Percentiles rank a stretch among this genome's conserved stretches.
These are phyloP conservation scores for Fusarium nanum DNA, from an alignment of 2,329 filamentous ascomycete species.

Conservation along the genomic window DNA sequence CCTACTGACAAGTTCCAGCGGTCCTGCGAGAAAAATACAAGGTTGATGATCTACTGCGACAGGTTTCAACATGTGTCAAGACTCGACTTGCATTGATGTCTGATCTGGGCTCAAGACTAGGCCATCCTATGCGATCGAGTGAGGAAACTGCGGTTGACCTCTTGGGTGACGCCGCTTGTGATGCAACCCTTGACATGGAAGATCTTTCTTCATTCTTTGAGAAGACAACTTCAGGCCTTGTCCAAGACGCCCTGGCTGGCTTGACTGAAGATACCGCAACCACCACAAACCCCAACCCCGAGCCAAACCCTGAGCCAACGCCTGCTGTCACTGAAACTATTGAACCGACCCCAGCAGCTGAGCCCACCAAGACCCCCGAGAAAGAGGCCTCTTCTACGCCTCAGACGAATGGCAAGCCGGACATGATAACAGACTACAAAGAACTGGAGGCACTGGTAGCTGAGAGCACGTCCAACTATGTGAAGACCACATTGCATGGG, in stretches of 20 bases:
- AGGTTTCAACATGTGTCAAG: slow-evolving; percentile 50
- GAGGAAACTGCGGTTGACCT: slow-evolving; percentile 45
- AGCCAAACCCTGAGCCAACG: slow-evolving; percentile 39
- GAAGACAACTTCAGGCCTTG: slow-evolving; percentile 55
- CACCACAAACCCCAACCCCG: not conserved
- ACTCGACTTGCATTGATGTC: slow-evolving; percentile 50
- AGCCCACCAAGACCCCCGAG: slow-evolving; percentile 43
- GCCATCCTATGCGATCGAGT: slow-evolving; percentile 50
- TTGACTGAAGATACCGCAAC: slow-evolving; percentile 47
- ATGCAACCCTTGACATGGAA: slow-evolving; percentile 54
- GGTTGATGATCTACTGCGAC: slow-evolving; percentile 54
- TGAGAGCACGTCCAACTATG: slow-evolving; percentile 59
- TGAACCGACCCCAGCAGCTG: slow-evolving; percentile 30
- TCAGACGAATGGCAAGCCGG: slow-evolving; percentile 49
- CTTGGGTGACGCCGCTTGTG: slow-evolving; percentile 45
- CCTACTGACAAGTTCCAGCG: slow-evolving; percentile 37
- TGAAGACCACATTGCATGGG: slow-evolving; percentile 57
- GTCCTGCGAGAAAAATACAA: slow-evolving; percentile 55
- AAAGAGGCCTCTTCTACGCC: slow-evolving; percentile 40
- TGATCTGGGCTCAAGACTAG: slow-evolving; percentile 52
- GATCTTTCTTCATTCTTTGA: slow-evolving; percentile 58
- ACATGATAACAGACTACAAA: slow-evolving; percentile 55
- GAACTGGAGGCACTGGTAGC: slow-evolving; percentile 58
- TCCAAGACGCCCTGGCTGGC: slow-evolving; percentile 55
- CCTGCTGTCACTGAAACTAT: slow-evolving; percentile 33